phyloP scores from a whole-genome alignment of 2,329 filamentous ascomycete genomes.

The Polychaeton citri region DNA sequence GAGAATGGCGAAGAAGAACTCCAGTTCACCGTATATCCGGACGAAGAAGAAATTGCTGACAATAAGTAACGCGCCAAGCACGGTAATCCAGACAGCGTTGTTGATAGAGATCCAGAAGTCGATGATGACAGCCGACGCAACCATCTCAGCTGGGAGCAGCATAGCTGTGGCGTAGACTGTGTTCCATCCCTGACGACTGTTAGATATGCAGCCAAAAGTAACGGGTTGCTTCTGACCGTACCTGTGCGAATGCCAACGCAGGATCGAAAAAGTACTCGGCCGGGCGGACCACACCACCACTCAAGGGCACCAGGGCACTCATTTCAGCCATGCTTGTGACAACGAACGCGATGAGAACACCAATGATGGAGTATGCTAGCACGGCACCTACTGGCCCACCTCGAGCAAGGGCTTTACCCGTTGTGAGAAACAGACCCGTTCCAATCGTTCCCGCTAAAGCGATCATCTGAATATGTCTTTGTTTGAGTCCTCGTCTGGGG shows the following conservation, averaged over 20 bases:
- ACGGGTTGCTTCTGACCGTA: too few relatives aligned
- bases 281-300: conserved; percentile 37
- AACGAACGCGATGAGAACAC: background rate
- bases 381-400: conserved; percentile 22
- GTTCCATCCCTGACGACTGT: conserved; percentile 31
- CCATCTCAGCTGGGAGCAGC: conserved; percentile 32
- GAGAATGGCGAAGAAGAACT: conserved; percentile 38
- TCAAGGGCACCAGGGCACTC: conserved; percentile 38
- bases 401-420: conserved; percentile 12
- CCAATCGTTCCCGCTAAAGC: conserved; percentile 28
- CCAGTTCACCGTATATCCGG: conserved; percentile 37
- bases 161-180: conserved; percentile 26
- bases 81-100: conserved; percentile 32
- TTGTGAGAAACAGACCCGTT: conserved; percentile 18
- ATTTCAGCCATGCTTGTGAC: conserved; percentile 37
- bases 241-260: conserved; percentile 39
- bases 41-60: conserved; percentile 31
- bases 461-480: conserved; percentile 46
- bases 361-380: conserved; percentile 19
- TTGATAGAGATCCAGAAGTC: conserved; percentile 22
- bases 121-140: conserved; percentile 34
- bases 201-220: too few relatives aligned
- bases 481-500: conserved; percentile 36
- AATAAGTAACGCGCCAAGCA: conserved; percentile 23
- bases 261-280: conserved; percentile 33